Evolutionary conservation across 2,329 filamentous ascomycete genomes (phyloP).

Genomic region (Neurospora sp.): DNA sequence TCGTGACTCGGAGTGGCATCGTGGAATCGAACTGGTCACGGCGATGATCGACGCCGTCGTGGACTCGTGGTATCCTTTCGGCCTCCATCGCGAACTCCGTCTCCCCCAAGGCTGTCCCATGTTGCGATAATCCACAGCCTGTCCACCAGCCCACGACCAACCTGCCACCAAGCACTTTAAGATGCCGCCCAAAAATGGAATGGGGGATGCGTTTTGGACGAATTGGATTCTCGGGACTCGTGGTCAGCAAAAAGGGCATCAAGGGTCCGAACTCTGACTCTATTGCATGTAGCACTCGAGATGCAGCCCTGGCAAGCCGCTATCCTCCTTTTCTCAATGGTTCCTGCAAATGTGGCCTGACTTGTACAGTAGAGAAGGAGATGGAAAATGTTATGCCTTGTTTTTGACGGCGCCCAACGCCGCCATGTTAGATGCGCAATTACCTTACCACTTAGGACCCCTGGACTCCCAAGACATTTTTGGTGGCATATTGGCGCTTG

Average conservation of each 20-base stretch:
- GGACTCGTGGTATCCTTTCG: background rate
- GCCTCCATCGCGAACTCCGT: background rate
- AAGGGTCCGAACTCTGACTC: background rate
- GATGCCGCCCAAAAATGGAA: background rate
- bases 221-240: background rate
- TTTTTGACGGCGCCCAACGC: background rate
- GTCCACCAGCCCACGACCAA: background rate
- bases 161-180: background rate
- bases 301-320: background rate
- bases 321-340: background rate
- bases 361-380: background rate
- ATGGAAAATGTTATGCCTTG: background rate
- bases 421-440: background rate
- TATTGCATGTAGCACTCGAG: background rate
- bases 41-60: background rate
- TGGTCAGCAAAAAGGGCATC: background rate
- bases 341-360: background rate
- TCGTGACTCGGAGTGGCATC: background rate
- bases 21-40: slow-evolving; percentile 5
- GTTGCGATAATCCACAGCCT: background rate
- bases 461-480: background rate
- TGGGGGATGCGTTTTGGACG: background rate
- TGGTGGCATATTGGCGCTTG: background rate
- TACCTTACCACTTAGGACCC: background rate
- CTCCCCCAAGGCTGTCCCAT: slow-evolving; percentile 1